Conservation (phyloP, 163 green algal species). For the Chloromonas sp. region DNA sequence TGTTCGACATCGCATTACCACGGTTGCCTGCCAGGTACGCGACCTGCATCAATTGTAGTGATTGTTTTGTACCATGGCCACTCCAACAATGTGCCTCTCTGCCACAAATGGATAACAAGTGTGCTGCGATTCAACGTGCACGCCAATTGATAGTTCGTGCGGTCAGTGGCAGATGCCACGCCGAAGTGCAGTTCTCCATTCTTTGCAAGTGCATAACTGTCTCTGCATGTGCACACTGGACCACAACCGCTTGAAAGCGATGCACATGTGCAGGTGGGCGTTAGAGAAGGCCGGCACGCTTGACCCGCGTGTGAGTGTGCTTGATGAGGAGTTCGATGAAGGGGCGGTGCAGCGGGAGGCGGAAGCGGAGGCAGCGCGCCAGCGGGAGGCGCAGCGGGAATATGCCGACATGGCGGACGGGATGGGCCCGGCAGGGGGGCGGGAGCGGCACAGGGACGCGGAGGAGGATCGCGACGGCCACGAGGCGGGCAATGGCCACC, state of each 20-base stretch:
- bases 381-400: slow-evolving; percentile 27
- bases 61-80: neutral
- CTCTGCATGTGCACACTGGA: neutral
- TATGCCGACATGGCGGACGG: too few species aligned
- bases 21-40: slow-evolving; percentile 72
- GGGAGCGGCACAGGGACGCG: too few species aligned
- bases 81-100: neutral
- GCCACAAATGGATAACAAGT: too few species aligned
- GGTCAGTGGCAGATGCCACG: neutral
- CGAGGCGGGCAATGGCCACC: too few species aligned
- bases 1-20: slow-evolving; percentile 93
- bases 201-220: neutral
- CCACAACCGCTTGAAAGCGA: too few species aligned
- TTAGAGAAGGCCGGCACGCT: slow-evolving; percentile 73
- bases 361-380: slow-evolving; percentile 20
- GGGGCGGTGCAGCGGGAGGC: slow-evolving; percentile 56
- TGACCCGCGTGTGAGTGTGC: slow-evolving; percentile 68
- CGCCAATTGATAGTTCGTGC: neutral
- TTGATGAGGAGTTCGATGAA: slow-evolving; percentile 93
- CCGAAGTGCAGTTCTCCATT: neutral
- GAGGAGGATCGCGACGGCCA: too few species aligned
- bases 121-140: neutral
- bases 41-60: neutral
- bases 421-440: too few species aligned
- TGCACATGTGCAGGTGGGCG: slow-evolving; percentile 32